These are phyloP conservation scores for Cryptosporidium parvum DNA, from an alignment of 169 alveolate genomes.

Conservation along the genomic window DNA sequence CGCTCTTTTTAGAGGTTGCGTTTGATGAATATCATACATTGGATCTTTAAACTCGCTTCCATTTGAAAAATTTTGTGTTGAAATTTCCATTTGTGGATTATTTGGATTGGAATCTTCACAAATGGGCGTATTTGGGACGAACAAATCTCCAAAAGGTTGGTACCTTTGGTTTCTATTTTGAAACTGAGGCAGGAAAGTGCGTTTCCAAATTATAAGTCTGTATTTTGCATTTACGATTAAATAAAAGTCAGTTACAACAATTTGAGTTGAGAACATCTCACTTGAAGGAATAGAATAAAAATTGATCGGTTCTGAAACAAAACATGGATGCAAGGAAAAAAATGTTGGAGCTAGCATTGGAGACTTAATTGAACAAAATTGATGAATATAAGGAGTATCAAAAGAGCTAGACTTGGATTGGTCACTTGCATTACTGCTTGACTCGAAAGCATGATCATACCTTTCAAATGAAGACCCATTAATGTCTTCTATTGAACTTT, in stretches of 20 bases:
- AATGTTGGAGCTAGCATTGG: conserved; percentile 64
- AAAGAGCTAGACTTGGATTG: conserved; percentile 20
- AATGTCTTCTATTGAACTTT: conserved; percentile 30
- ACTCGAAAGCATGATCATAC: conserved; percentile 23
- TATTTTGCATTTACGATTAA: conserved; percentile 62
- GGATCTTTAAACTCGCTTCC: background rate
- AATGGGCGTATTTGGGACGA: conserved; percentile 54
- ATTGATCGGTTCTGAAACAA: conserved; percentile 69
- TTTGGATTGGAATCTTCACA: background rate
- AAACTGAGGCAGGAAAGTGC: conserved; percentile 52
- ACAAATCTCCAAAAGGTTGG: conserved; percentile 73
- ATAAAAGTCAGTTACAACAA: conserved; percentile 44
- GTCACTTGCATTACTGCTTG: conserved; percentile 4
- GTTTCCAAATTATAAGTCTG: conserved; percentile 57
- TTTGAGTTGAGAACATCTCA: conserved; percentile 72
- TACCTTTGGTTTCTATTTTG: conserved; percentile 67
- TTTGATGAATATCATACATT: background rate
- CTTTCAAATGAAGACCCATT: conserved; percentile 12
- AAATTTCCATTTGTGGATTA: background rate
- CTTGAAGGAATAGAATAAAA: conserved; percentile 60
- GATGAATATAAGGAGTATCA: conserved; percentile 46
- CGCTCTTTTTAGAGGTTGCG: conserved; percentile 2
- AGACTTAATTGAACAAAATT: conserved; percentile 37
- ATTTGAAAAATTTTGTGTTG: background rate
- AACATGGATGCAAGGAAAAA: conserved; percentile 69